phyloP scores from a whole-genome alignment of 1,139 yeast species.

The Diutina pseudorugosa region DNA sequence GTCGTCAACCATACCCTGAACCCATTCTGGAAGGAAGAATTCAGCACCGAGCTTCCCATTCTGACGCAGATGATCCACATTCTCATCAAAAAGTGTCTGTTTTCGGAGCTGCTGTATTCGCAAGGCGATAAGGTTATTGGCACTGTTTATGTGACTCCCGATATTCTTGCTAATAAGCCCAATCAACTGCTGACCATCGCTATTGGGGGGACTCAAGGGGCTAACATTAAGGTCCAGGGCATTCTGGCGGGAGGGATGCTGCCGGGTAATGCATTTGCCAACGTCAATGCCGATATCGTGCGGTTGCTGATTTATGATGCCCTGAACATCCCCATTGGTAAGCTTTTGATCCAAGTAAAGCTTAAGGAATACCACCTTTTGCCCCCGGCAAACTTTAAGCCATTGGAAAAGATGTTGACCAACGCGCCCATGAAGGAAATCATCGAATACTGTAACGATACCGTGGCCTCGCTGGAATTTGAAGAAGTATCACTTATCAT shows the following conservation, averaged over 20 bases:
- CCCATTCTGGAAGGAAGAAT: constrained; percentile 68
- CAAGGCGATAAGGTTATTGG: constrained; percentile 35
- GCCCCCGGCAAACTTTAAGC: constrained; percentile 43
- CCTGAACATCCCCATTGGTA: constrained; percentile 40
- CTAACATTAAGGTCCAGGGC: constrained; percentile 13
- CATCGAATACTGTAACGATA: constrained; percentile 32
- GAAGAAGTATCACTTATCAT: constrained; percentile 43
- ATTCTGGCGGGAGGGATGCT: constrained; percentile 7
- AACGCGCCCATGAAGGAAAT: constrained; percentile 41
- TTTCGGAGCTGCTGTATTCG: constrained; percentile 12
- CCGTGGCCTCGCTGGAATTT: constrained; percentile 33
- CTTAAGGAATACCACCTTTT: constrained; percentile 48
- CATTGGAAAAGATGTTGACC: constrained; percentile 46
- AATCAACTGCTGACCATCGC: constrained; percentile 25
- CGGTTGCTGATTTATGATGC: constrained; percentile 30
- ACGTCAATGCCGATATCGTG: constrained; percentile 17
- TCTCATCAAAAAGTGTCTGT: constrained; percentile 27
- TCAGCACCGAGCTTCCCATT: constrained; percentile 44
- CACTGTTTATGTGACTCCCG: constrained; percentile 43
- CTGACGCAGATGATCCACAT: constrained; percentile 42
- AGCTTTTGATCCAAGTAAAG: constrained; percentile 41
- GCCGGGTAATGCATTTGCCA: constrained; percentile 6
- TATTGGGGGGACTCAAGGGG: constrained; percentile 19
- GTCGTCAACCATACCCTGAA: constrained; percentile 33
- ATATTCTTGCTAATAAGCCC: constrained; percentile 27